These are phyloP conservation scores for Mortierella sp. DNA, from an alignment of 371 early-diverging fungal genomes.

Conservation along the genomic window DNA sequence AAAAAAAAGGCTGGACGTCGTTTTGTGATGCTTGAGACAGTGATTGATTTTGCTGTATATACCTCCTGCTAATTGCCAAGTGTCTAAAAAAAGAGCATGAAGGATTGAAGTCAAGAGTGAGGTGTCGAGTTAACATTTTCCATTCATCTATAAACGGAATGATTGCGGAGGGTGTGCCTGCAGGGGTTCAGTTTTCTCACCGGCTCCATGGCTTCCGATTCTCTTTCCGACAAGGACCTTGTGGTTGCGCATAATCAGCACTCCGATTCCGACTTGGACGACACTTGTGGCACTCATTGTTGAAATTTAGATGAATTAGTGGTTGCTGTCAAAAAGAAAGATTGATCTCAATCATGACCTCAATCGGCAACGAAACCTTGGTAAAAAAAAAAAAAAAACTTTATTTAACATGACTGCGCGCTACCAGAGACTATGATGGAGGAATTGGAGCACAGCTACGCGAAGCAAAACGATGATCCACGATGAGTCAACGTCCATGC, in stretches of 20 bases:
- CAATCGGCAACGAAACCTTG: too few relatives aligned
- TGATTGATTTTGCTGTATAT: neutral
- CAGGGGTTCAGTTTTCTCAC: conserved; percentile 19
- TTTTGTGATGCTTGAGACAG: neutral
- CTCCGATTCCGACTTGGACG: conserved; percentile 52
- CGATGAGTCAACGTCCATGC: too few relatives aligned
- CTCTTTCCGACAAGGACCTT: conserved; percentile 65
- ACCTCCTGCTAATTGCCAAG: conserved; percentile 71
- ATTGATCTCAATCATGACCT: neutral
- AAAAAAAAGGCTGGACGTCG: neutral
- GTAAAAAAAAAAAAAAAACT: too few relatives aligned
- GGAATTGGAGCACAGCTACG: too few relatives aligned
- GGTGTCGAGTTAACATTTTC: neutral
- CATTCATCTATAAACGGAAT: neutral
- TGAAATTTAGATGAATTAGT: neutral
- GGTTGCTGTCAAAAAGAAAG: neutral
- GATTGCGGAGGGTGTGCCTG: too few relatives aligned
- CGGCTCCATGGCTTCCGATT: conserved; percentile 72
- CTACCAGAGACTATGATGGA: too few relatives aligned
- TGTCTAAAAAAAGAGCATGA: conserved; percentile 30
- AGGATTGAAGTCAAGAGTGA: neutral
- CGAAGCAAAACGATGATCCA: too few relatives aligned
- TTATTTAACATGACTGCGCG: too few relatives aligned
- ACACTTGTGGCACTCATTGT: conserved; percentile 17
- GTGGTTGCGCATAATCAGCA: conserved; percentile 43